Evolutionary conservation across 176 grass and related monocot species (phyloP).

Genomic region (Raddia distichophylla): DNA sequence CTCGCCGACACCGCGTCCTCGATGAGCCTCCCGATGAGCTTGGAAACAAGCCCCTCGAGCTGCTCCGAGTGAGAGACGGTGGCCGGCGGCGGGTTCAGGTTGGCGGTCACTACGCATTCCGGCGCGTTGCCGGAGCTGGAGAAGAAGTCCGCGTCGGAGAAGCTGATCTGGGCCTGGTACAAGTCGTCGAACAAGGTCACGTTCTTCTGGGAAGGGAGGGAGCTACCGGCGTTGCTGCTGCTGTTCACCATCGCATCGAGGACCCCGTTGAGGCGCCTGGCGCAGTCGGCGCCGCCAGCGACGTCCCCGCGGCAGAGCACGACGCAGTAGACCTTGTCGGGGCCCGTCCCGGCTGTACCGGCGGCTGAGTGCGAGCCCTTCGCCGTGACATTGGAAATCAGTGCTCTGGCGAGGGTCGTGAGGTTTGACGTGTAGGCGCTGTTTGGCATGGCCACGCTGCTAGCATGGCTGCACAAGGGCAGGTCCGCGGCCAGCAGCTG

Average conservation of each 20-base stretch:
- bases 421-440: constrained; percentile 28
- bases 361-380: constrained; percentile 31
- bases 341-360: constrained; percentile 25
- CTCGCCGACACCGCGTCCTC: background rate
- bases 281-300: constrained; percentile 21
- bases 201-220: background rate
- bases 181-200: constrained; percentile 29
- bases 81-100: background rate
- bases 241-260: background rate
- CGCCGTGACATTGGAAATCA: constrained; percentile 14
- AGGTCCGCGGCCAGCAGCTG: constrained; percentile 16
- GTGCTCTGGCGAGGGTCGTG: background rate
- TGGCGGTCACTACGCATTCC: background rate
- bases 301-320: constrained; percentile 64
- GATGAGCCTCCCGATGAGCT: constrained; percentile 32
- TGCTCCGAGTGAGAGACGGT: background rate
- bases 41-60: background rate
- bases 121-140: constrained; percentile 49
- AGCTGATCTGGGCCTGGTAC: constrained; percentile 44
- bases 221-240: background rate
- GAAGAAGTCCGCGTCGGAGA: constrained; percentile 60
- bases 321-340: constrained; percentile 43
- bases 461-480: constrained; percentile 25
- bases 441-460: background rate
- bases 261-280: background rate